Evolutionary conservation across 129 eudicot species (phyloP), one percentile per base, ranked within the genome.

Genomic region (Artemisia tridentata): DNA sequence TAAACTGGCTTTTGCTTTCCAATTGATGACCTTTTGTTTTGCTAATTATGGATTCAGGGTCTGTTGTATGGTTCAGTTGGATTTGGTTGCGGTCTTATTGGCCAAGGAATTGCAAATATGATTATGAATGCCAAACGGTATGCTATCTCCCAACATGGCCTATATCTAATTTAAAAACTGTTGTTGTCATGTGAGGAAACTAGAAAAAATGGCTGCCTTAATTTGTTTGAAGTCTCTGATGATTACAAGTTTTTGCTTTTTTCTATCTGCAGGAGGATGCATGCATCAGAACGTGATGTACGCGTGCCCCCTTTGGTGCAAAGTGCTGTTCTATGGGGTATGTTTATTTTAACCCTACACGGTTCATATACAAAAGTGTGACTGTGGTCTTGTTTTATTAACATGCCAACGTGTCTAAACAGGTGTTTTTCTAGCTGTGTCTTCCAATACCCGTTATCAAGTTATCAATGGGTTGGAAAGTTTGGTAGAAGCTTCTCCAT

Each of bases 291-390:
- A 41, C 80, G 83, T 79, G 95, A 87, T 52, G 79, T 93, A 49
- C 96, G 86, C 45, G 92, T 93, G 63, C 98, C 98, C 1, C 97
- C 98, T 51, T 79, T 93, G 52, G 68, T 87, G 78, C 82, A 87
- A 83, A 93, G 96, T 59, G 98, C 98, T 71, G 96, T 79, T 54
- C 95, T 89, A 56, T 93, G 98, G 98, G 98, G 97, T 93, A 90
- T 31, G 84, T 78, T 52, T 63, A 13, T 15, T 58, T 20, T 5
- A 54, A 50, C 15, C 49, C 56, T 48, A 11, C 6, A 10, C 3
- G 10, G 29, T 20, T 48, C 9, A 14, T 3, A 14, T 14, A 47
- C 34, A 16, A 41, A 54, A 1, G 17, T 69, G 49, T 69, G 11
- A 34, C 0, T 16, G 46, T 2, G 49, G 12, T 10, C 3, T 7